Conservation (phyloP, 1,284 basidiomycete species). For the Apiotrichum gracile region DNA sequence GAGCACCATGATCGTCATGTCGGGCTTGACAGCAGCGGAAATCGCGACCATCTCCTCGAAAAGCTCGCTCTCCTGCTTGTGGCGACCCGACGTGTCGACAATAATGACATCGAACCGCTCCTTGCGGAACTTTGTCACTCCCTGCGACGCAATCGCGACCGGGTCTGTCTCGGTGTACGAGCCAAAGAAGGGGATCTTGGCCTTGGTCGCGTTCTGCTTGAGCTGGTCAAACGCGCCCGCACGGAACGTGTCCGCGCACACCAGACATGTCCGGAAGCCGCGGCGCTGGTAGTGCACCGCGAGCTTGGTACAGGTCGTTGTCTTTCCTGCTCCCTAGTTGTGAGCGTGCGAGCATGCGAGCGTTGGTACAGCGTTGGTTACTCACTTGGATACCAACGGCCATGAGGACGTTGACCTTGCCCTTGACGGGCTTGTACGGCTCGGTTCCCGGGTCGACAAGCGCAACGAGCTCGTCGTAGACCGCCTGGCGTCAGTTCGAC, state of each 20-base stretch:
- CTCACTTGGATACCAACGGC: slow-evolving; percentile 85
- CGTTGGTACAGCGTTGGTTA: neutral
- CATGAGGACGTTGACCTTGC: slow-evolving; percentile 93
- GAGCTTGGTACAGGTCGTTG: slow-evolving; percentile 94
- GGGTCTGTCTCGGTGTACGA: slow-evolving; percentile 99
- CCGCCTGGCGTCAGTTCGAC: slow-evolving; percentile 56
- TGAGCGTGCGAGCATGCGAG: slow-evolving; percentile 43
- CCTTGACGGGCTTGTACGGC: slow-evolving; percentile 94
- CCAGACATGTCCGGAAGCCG: slow-evolving; percentile 95
- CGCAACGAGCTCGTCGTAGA: slow-evolving; percentile 93
- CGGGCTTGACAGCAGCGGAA: slow-evolving; percentile 81
- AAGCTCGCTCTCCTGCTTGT: slow-evolving; percentile 94
- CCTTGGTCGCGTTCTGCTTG: slow-evolving; percentile 90
- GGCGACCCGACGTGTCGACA: slow-evolving; percentile 95
- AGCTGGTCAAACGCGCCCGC: slow-evolving; percentile 97
- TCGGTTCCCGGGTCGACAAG: slow-evolving; percentile 92
- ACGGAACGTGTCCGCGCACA: slow-evolving; percentile 99
- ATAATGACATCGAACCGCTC: slow-evolving; percentile 98
- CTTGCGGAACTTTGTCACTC: slow-evolving; percentile 95
- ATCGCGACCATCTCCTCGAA: slow-evolving; percentile 99
- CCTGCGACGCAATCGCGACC: slow-evolving; percentile 86
- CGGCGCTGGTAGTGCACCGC: slow-evolving; percentile 96
- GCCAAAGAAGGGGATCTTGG: slow-evolving; percentile 98
- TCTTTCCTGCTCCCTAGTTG: slow-evolving; percentile 82
- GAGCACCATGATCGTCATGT: slow-evolving; percentile 84